phyloP scores from a whole-genome alignment of 2,329 filamentous ascomycete genomes.

The Coniochaeta ligniaria region DNA sequence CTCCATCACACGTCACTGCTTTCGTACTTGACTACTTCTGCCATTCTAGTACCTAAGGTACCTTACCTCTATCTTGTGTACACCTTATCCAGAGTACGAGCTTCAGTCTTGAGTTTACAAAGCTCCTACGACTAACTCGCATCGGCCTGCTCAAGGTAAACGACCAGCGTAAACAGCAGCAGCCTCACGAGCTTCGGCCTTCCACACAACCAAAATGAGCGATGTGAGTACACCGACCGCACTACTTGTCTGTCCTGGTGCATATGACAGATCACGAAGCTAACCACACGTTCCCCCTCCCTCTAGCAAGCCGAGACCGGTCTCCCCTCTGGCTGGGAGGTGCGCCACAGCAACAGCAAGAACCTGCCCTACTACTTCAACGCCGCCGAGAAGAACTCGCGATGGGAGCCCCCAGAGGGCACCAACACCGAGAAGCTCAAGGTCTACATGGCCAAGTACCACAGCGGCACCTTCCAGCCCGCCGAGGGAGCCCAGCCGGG shows the following conservation, averaged over 20 bases:
- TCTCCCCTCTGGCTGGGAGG: constrained; percentile 84
- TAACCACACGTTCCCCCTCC: background rate
- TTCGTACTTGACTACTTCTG: background rate
- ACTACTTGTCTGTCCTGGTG: background rate
- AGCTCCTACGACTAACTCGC: background rate
- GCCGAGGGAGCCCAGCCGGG: constrained; percentile 40
- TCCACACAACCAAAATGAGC: background rate
- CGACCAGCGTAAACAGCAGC: background rate
- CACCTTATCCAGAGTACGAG: background rate
- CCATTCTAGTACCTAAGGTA: no score
- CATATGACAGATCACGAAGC: background rate
- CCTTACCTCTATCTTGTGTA: background rate
- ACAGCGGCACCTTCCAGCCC: constrained; percentile 48
- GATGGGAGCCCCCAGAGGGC: constrained; percentile 86
- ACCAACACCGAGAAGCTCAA: constrained; percentile 92
- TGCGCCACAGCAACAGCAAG: constrained; percentile 96
- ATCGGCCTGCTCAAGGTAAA: background rate
- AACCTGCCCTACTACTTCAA: constrained; percentile 99
- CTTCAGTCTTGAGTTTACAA: background rate
- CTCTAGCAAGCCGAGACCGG: constrained; percentile 54
- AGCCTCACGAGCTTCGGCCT: background rate
- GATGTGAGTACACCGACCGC: background rate
- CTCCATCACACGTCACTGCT: background rate
- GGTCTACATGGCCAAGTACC: constrained; percentile 84
- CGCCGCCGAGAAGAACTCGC: constrained; percentile 72